Evolutionary conservation across 805 yeast genomes (phyloP).

Genomic region (Yamadazyma ubonensis): DNA sequence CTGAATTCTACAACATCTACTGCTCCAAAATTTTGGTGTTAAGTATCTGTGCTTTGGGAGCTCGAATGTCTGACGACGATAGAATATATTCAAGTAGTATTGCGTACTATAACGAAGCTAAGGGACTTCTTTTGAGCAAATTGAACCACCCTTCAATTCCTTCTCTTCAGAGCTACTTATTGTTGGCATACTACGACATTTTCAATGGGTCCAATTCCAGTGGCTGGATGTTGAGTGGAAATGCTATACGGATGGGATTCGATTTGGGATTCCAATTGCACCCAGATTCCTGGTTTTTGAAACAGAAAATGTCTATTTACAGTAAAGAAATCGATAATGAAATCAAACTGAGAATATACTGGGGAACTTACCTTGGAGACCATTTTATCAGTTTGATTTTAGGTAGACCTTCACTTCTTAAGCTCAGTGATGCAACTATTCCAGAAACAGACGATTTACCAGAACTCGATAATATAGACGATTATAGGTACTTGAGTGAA

Average conservation of each 20-base stretch:
- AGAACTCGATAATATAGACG: constrained; percentile 62
- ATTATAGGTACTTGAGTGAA: constrained; percentile 43
- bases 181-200: constrained; percentile 60
- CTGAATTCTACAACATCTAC: constrained; percentile 49
- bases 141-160: constrained; percentile 51
- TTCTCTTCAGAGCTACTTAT: constrained; percentile 56
- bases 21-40: constrained; percentile 55
- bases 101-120: constrained; percentile 48
- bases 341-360: constrained; percentile 58
- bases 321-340: constrained; percentile 50
- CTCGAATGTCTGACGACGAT: constrained; percentile 47
- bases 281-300: constrained; percentile 58
- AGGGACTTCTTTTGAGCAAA: constrained; percentile 38
- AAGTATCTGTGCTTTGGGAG: constrained; percentile 60
- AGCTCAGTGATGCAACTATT: constrained; percentile 57
- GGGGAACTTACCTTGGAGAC: constrained; percentile 68
- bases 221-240: constrained; percentile 64
- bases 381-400: constrained; percentile 58
- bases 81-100: constrained; percentile 41
- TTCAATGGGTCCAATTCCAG: constrained; percentile 57
- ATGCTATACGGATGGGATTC: constrained; percentile 63
- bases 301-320: constrained; percentile 32
- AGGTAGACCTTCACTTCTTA: constrained; percentile 57
- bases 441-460: constrained; percentile 60
- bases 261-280: constrained; percentile 63